Conservation (phyloP, 139 green algal species). For the Tetradesmus obliquus region DNA sequence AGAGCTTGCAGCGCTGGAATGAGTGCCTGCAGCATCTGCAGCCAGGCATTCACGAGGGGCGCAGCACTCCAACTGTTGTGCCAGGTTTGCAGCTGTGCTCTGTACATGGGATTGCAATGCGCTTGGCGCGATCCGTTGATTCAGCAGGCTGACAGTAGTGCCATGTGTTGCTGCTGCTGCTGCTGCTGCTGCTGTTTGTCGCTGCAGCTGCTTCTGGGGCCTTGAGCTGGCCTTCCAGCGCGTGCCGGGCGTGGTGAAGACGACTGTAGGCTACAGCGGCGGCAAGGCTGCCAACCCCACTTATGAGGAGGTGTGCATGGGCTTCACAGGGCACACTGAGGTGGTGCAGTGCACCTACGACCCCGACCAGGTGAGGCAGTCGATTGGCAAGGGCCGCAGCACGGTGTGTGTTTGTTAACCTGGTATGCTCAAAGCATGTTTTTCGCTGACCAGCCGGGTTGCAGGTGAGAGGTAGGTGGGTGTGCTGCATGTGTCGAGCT, state of each 20-base stretch:
- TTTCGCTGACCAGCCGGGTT: too few species aligned
- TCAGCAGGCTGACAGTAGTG: not conserved
- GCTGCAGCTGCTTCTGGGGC: conserved; percentile 86
- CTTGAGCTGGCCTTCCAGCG: conserved; percentile 82
- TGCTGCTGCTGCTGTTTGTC: not conserved
- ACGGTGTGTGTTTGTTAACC: not conserved
- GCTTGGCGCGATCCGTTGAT: not conserved
- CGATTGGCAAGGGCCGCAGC: too few species aligned
- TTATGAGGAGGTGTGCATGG: conserved; percentile 80
- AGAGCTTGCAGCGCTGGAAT: too few species aligned
- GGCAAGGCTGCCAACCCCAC: conserved; percentile 56
- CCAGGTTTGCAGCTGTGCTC: not conserved
- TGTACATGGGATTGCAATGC: not conserved
- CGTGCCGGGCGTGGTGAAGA: conserved; percentile 79
- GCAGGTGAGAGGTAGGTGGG: too few species aligned
- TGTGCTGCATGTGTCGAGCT: too few species aligned
- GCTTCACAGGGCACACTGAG: conserved; percentile 76
- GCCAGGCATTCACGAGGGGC: too few species aligned
- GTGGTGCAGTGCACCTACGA: conserved; percentile 81
- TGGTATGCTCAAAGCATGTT: too few species aligned
- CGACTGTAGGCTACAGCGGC: conserved; percentile 78
- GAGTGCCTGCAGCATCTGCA: too few species aligned
- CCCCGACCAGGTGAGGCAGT: conserved; percentile 53
- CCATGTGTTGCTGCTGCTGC: not conserved
- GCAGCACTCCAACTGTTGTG: too few species aligned